Evolutionary conservation across 225 moss, liverwort and hornwort species (phyloP).

Genomic region (Pseudisothecium myosuroides): DNA sequence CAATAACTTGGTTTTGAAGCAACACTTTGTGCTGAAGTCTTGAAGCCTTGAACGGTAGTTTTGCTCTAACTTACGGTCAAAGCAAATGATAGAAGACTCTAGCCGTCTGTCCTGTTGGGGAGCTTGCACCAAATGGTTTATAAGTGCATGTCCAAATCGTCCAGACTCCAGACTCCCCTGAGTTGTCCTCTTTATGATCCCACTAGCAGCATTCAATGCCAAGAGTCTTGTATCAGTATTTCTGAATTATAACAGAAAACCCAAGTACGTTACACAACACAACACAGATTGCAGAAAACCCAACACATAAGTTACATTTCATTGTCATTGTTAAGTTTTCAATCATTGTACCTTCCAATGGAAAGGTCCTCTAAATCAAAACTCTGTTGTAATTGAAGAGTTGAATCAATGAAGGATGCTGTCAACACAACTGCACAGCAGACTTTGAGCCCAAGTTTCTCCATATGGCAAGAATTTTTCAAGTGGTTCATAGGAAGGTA

Average conservation of each 20-base stretch:
- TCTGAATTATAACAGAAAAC: background rate
- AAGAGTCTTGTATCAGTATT: background rate
- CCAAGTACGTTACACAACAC: background rate
- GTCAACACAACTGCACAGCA: background rate
- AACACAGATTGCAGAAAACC: background rate
- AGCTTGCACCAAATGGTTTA: background rate
- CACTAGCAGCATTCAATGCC: background rate
- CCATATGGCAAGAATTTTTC: background rate
- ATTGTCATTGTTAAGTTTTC: background rate
- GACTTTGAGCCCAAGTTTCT: background rate
- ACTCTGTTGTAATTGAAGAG: too few relatives aligned
- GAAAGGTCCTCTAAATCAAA: background rate
- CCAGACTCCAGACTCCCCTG: background rate
- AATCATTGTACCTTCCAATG: background rate
- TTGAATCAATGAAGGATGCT: background rate
- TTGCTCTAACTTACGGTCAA: background rate
- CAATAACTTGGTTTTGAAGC: background rate
- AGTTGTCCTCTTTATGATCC: background rate
- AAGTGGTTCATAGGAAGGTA: background rate
- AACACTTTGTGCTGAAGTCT: background rate
- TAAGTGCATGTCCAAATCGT: background rate
- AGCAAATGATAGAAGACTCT: background rate
- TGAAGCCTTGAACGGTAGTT: too few relatives aligned
- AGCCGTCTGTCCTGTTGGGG: too few relatives aligned
- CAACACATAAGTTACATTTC: too few relatives aligned